phyloP scores from a whole-genome alignment of 2,329 filamentous ascomycete species.

The Cryphonectria nitschkei region DNA sequence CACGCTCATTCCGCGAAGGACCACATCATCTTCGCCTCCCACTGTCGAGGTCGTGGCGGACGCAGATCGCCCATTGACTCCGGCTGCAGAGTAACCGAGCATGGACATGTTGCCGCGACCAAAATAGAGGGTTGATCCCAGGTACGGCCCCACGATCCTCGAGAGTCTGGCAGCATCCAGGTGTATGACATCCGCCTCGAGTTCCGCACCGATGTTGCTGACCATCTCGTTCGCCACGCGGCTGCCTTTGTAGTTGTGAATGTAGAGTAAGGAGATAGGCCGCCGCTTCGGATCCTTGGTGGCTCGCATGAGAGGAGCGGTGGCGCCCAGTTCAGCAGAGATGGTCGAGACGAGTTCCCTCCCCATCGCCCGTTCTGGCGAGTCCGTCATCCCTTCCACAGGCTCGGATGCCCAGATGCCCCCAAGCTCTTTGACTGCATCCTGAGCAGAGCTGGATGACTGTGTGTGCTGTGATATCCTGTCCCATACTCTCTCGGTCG shows the following conservation, averaged over 20 bases:
- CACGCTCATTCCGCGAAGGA: slow-evolving; percentile 30
- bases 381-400: slow-evolving; percentile 31
- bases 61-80: slow-evolving; percentile 54
- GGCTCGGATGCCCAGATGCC: slow-evolving; percentile 25
- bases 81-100: slow-evolving; percentile 60
- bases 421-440: slow-evolving; percentile 19
- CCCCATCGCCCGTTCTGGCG: slow-evolving; percentile 31
- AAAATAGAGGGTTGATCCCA: slow-evolving; percentile 61
- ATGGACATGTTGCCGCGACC: slow-evolving; percentile 55
- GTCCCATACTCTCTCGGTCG: slow-evolving; percentile 30
- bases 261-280: slow-evolving; percentile 41
- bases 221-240: slow-evolving; percentile 36
- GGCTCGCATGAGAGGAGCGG: slow-evolving; percentile 30
- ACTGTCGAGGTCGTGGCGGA: slow-evolving; percentile 46
- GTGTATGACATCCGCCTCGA: slow-evolving; percentile 68
- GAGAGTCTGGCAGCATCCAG: slow-evolving; percentile 73
- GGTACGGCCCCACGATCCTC: slow-evolving; percentile 68
- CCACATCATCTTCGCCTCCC: slow-evolving; percentile 33
- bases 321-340: slow-evolving; percentile 37
- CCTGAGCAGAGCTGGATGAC: not conserved
- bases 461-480: slow-evolving; percentile 18
- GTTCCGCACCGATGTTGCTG: slow-evolving; percentile 38
- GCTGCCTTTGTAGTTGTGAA: slow-evolving; percentile 41
- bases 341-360: slow-evolving; percentile 40
- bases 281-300: slow-evolving; percentile 35